Evolutionary conservation across 345 rosid species (phyloP).

Genomic region (Cardiospermum halicacabum): DNA sequence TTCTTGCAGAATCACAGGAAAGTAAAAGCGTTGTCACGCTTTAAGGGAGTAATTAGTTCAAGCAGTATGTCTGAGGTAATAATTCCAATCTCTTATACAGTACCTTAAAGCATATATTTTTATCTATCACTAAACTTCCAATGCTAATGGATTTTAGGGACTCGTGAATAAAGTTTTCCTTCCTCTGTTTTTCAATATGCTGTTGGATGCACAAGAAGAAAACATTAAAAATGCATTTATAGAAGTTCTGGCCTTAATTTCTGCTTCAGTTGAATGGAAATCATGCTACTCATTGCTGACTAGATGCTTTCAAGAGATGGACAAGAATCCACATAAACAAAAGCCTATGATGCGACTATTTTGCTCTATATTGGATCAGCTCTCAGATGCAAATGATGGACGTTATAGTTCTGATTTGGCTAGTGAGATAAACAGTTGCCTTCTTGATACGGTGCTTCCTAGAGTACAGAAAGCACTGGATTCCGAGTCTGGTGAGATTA

Average conservation of each 20-base stretch:
- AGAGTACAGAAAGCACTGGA: conserved; percentile 62
- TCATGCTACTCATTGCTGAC: conserved; percentile 59
- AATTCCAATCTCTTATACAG: not conserved
- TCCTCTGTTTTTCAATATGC: conserved; percentile 73
- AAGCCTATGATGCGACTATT: conserved; percentile 61
- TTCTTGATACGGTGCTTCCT: conserved; percentile 57
- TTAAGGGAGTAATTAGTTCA: conserved; percentile 43
- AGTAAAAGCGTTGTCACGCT: conserved; percentile 66
- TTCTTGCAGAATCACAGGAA: conserved; percentile 69
- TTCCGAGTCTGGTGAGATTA: conserved; percentile 58
- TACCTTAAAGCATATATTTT: conserved; percentile 4
- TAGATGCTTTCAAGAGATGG: conserved; percentile 74
- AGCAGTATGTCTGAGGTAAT: conserved; percentile 53
- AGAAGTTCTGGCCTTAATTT: conserved; percentile 72
- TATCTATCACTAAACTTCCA: conserved; percentile 3
- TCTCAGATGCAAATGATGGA: conserved; percentile 24
- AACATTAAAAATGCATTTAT: conserved; percentile 61
- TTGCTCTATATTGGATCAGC: conserved; percentile 70
- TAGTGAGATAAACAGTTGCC: conserved; percentile 50
- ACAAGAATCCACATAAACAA: conserved; percentile 49
- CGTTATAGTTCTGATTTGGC: conserved; percentile 17
- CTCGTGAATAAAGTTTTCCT: conserved; percentile 65
- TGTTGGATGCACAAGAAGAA: conserved; percentile 72
- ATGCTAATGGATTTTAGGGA: conserved; percentile 41
- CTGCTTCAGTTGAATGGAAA: conserved; percentile 73